These are phyloP conservation scores for Dioscorea dumetorum DNA, from an alignment of 106 monocot genomes.

Conservation along the genomic window DNA sequence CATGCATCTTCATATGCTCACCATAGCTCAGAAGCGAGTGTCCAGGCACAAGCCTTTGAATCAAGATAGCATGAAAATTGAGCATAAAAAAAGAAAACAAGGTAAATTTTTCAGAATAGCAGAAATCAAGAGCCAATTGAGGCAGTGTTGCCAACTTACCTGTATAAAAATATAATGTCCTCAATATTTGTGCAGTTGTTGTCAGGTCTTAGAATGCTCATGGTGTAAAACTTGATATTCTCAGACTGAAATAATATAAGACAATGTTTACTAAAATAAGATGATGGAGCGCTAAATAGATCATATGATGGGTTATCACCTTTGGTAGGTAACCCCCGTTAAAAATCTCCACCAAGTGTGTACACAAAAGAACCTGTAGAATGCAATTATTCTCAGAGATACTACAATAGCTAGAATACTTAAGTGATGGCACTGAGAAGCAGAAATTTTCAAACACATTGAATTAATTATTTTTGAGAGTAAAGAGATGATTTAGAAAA, in stretches of 20 bases:
- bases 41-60: slow-evolving; percentile 82
- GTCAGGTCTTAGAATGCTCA: slow-evolving; percentile 80
- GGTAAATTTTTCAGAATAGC: background rate
- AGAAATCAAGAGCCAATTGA: slow-evolving; percentile 4
- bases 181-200: slow-evolving; percentile 28
- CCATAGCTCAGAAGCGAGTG: slow-evolving; percentile 80
- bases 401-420: background rate
- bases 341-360: slow-evolving; percentile 94
- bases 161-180: slow-evolving; percentile 82
- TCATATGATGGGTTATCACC: slow-evolving; percentile 8
- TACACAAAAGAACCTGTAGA: slow-evolving; percentile 79
- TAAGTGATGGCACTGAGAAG: background rate
- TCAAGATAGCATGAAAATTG: slow-evolving; percentile 8
- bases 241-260: slow-evolving; percentile 39
- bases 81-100: background rate
- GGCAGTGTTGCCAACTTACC: slow-evolving; percentile 25
- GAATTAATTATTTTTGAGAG: no score
- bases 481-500: no score
- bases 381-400: background rate
- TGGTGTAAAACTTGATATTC: slow-evolving; percentile 74
- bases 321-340: slow-evolving; percentile 47
- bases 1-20: slow-evolving; percentile 7
- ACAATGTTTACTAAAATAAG: slow-evolving; percentile 3
- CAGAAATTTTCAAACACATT: no score
- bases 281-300: background rate